Conservation (phyloP, 768 basidiomycete genomes). For the Leucocoprinus sp. region DNA sequence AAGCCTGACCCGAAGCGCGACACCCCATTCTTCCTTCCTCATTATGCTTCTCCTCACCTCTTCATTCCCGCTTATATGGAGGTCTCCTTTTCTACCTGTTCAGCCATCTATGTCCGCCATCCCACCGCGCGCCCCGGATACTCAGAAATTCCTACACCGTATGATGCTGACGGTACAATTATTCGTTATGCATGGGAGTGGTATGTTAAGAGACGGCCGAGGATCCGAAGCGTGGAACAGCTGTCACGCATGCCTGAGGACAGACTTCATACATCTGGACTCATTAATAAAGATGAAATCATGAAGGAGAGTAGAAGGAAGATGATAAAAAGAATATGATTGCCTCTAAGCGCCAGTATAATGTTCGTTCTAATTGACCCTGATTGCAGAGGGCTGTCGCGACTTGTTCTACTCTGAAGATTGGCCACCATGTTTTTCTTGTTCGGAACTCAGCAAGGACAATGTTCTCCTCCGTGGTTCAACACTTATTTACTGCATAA, state of each 20-base stretch:
- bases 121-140: slow-evolving; percentile 95
- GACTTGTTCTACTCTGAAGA: no score
- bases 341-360: slow-evolving; percentile 5
- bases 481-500: no score
- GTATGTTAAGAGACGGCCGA: slow-evolving; percentile 67
- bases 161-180: slow-evolving; percentile 90
- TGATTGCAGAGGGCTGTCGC: no score
- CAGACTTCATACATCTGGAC: slow-evolving; percentile 33
- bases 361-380: background rate
- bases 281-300: slow-evolving; percentile 20
- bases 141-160: slow-evolving; percentile 93
- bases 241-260: slow-evolving; percentile 61
- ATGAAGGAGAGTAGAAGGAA: slow-evolving; percentile 17
- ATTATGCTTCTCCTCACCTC: slow-evolving; percentile 82
- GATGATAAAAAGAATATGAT: slow-evolving; percentile 17
- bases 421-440: no score
- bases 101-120: slow-evolving; percentile 87
- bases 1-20: slow-evolving; percentile 1
- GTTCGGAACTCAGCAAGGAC: no score
- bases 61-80: slow-evolving; percentile 75
- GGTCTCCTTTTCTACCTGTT: slow-evolving; percentile 80
- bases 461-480: no score
- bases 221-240: slow-evolving; percentile 58
- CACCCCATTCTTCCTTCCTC: slow-evolving; percentile 80
- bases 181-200: slow-evolving; percentile 95